Percentiles rank a stretch among this genome's conserved stretches.
Conservation (phyloP, 1,284 basidiomycete genomes). For the Ustilago loliicola region DNA sequence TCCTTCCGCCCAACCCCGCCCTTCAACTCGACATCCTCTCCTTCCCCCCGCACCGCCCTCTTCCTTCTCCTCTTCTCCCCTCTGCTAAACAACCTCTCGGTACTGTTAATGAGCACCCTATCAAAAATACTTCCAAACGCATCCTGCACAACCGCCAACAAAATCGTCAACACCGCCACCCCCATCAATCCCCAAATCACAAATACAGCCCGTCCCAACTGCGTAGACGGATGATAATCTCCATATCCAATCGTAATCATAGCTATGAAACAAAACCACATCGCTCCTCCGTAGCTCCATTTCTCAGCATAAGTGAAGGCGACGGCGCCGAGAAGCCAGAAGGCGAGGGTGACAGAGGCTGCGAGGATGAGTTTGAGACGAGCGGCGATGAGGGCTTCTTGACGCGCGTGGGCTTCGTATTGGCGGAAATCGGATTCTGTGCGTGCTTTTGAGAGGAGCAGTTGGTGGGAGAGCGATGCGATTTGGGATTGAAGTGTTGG, state of each 20-base stretch:
- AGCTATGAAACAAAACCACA: conserved; percentile 77
- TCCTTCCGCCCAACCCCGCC: background rate
- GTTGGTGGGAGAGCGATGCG: conserved; percentile 21
- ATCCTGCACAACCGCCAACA: conserved; percentile 74
- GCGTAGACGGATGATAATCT: conserved; percentile 43
- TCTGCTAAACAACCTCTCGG: conserved; percentile 35
- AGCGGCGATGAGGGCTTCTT: conserved; percentile 25
- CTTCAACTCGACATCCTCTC: background rate
- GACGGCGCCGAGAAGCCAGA: conserved; percentile 73
- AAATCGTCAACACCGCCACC: conserved; percentile 57
- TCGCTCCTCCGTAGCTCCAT: conserved; percentile 74
- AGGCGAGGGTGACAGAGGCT: conserved; percentile 73
- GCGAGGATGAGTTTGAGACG: conserved; percentile 31
- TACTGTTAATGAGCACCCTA: conserved; percentile 28
- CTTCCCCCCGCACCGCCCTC: conserved; percentile 1
- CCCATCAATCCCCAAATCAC: conserved; percentile 80
- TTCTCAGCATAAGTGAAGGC: conserved; percentile 76
- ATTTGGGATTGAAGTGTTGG: conserved; percentile 36
- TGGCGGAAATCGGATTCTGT: conserved; percentile 37
- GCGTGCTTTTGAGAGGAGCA: conserved; percentile 22
- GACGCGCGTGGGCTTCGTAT: conserved; percentile 33
- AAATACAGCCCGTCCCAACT: conserved; percentile 81
- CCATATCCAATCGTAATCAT: conserved; percentile 67
- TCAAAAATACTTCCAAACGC: conserved; percentile 51
- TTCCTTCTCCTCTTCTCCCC: conserved; percentile 31